Conservation (phyloP, 163 green algal species). For the Picocystis sp. region DNA sequence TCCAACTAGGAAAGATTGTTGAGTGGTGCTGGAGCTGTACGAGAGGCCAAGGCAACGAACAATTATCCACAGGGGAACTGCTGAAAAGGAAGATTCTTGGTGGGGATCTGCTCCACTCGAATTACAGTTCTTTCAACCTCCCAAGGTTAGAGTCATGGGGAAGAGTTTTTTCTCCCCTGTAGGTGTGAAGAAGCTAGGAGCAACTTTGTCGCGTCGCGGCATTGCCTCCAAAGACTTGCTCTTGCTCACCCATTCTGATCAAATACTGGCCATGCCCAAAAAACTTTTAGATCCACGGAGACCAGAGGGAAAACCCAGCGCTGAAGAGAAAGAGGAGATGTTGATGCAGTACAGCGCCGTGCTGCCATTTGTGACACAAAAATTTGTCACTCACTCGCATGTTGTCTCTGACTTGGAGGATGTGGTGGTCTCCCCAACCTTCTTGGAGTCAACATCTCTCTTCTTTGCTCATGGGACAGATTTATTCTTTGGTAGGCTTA, state of each 20-base stretch:
- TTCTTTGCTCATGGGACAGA: slow-evolving; percentile 58
- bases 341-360: slow-evolving; percentile 62
- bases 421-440: slow-evolving; percentile 35
- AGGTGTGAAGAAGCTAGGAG: slow-evolving; percentile 30
- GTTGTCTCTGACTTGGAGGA: slow-evolving; percentile 23
- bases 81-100: no score
- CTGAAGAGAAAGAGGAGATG: slow-evolving; percentile 58
- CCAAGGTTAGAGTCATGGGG: slow-evolving; percentile 17
- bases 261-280: slow-evolving; percentile 76
- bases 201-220: slow-evolving; percentile 51
- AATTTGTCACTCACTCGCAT: slow-evolving; percentile 31
- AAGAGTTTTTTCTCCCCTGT: slow-evolving; percentile 39
- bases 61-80: no score
- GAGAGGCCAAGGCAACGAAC: slow-evolving; percentile 14
- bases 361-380: slow-evolving; percentile 25
- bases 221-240: slow-evolving; percentile 77
- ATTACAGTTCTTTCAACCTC: no score
- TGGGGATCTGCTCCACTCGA: no score
- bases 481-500: slow-evolving; percentile 63
- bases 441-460: slow-evolving; percentile 64
- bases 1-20: slow-evolving; percentile 32
- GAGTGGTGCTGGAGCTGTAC: slow-evolving; percentile 55
- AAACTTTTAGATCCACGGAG: slow-evolving; percentile 71
- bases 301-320: slow-evolving; percentile 27
- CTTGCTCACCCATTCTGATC: slow-evolving; percentile 43